Base-by-base conservation (phyloP, 805 yeast species). In the Dipodascopsis uninucleata region DNA sequence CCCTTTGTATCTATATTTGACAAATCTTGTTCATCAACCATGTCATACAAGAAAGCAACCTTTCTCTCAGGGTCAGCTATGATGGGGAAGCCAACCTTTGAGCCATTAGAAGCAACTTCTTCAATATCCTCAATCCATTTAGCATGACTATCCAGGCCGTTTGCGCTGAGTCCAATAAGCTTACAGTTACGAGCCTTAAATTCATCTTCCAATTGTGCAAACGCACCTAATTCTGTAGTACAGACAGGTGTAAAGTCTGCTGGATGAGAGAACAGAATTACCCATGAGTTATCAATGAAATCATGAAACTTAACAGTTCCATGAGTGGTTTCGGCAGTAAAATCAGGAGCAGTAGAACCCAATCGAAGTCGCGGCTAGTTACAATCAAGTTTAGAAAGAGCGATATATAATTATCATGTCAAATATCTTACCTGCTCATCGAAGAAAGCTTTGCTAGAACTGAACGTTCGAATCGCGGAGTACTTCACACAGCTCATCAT, bases 161-260 rank as follows among this genome's bases (percentile, higher is more conserved):
- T 89, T 51, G 95, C 90, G 43, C 95, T 84, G 58, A 88, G 73
- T 53, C 96, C 97, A 67, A 88, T 83, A 68, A 88, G 76, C 73
- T 88, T 87, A 64, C 82, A 85, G 63, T 79, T 78, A 74, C 96
- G 80, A 69, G 82, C 74, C 62, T 81, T 79, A 61, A 88, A 88
- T 67, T 88, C 96, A 43, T 88, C 86, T 72, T 86, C 85, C 69
- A 87, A 77, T 60, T 80, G 77, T 54, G 96, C 88, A 61, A 88
- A 89, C 17, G 95, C 96, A 58, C 96, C 96, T 63, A 88, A 76
- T 72, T 88, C 97, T 45, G 96, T 88, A 61, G 96, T 89, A 70
- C 97, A 88, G 44, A 88, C 96, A 37, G 97, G 97, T 16, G 97
- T 88, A 75, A 86, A 89, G 68, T 88, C 97, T 44, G 88, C 96